A percentile compares a stretch with the other conserved stretches of the same genome.
Conservation (phyloP, 306 rosid genomes). For the peach (Prunus persica) region DNA sequence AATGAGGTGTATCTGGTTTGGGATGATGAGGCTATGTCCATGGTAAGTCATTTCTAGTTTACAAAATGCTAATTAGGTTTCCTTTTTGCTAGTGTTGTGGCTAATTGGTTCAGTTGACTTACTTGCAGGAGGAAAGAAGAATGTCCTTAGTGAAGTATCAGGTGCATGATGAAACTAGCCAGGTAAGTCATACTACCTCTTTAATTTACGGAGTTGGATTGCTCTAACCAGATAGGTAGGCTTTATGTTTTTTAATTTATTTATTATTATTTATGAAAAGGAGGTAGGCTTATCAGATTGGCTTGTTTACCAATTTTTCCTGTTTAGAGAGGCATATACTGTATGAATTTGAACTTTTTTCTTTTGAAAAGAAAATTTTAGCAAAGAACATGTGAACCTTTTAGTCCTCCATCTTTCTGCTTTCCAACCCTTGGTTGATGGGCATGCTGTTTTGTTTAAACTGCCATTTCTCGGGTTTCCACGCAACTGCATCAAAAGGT, state of each 20-base stretch:
- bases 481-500: slow-evolving; percentile 68
- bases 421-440: slow-evolving; percentile 46
- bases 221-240: slow-evolving; percentile 81
- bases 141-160: slow-evolving; percentile 86
- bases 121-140: slow-evolving; percentile 97
- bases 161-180: slow-evolving; percentile 99
- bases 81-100: slow-evolving; percentile 6
- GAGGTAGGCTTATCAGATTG: slow-evolving; percentile 57
- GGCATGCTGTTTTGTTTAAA: slow-evolving; percentile 52
- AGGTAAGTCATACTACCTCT: slow-evolving; percentile 98
- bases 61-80: background rate
- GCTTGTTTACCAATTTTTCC: slow-evolving; percentile 38
- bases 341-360: slow-evolving; percentile 25
- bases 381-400: slow-evolving; percentile 30
- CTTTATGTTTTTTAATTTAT: slow-evolving; percentile 31
- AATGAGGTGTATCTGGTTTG: slow-evolving; percentile 97
- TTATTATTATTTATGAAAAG: too few species aligned
- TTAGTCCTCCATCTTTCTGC: slow-evolving; percentile 34
- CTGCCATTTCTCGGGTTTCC: slow-evolving; percentile 49
- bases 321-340: slow-evolving; percentile 50
- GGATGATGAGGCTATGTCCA: slow-evolving; percentile 99
- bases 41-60: slow-evolving; percentile 54
- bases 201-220: slow-evolving; percentile 58
- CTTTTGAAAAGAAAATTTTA: slow-evolving; percentile 23
- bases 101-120: slow-evolving; percentile 12